Evolutionary conservation across 192 early-diverging fungal genomes (phyloP), one percentile per base, ranked within the genome.

Genomic region (Podila horticola): DNA sequence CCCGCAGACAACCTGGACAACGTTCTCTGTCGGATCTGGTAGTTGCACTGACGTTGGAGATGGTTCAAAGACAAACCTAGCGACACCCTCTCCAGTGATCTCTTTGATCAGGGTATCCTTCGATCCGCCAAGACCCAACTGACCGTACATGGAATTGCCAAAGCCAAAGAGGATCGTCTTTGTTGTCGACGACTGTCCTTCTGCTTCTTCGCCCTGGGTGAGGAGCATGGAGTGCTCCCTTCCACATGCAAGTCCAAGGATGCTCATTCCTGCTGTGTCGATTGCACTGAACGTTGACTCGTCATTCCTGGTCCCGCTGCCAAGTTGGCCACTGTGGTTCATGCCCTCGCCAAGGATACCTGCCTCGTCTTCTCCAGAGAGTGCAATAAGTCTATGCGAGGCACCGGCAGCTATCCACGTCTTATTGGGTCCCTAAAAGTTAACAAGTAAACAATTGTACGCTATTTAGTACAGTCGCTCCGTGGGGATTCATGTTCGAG

Each of bases 141-240:
- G 92, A 5, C 92, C 92, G 63, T 89, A 92, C 82, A 91, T 90
- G 33, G 86, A 89, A 79, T 87, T 91, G 15, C 92, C 92, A 65
- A 91, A 91, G 3, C 86, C 85, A 66, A 86, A 83, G 10, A 93
- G 68, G n/a, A 72, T 20, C 13, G 76, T 79, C 64, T 68, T 79
- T 52, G 45, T 15, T 0, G 45, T 12, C 3, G 67, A 51, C 1
- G 19, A 34, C 3, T 67, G 74, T 63, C 49, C 31, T 19, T 82
- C 55, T 5, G 28, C 11, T 31, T 64, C 48, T 31, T 62, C 33
- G 17, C 61, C 26, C 19, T 62, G 55, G n/a, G 75, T 74, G 0
- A 93, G 67, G 58, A 93, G 73, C 60, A 89, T 88, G 33, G 89
- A 91, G 69, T 93, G 92, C 55, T 93, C 92, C 2, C 92, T 89